phyloP scores from a whole-genome alignment of 2,329 filamentous ascomycete species.

The Botrytis tulipae region DNA sequence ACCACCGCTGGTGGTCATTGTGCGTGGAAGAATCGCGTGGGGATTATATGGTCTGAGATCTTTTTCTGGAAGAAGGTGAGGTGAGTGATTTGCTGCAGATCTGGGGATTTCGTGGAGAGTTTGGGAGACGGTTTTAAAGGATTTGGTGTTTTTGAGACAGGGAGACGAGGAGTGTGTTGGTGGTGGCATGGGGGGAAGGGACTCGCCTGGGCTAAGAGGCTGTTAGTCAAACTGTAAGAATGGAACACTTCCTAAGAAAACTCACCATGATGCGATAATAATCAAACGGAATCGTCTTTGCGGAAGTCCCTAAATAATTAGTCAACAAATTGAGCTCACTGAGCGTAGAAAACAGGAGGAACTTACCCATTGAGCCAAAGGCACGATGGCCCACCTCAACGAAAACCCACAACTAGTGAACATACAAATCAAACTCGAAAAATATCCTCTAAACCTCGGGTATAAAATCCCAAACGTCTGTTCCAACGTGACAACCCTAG shows the following conservation, averaged over 20 bases:
- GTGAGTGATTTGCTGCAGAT: conserved; percentile 42
- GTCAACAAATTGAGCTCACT: neutral
- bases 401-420: conserved; percentile 67
- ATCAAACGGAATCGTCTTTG: conserved; percentile 46
- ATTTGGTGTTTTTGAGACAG: conserved; percentile 23
- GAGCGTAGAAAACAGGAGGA: neutral
- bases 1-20: conserved; percentile 64
- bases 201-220: conserved; percentile 61
- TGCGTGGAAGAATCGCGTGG: conserved; percentile 49
- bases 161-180: conserved; percentile 54
- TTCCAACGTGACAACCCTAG: conserved; percentile 73
- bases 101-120: conserved; percentile 35
- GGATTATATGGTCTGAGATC: conserved; percentile 45
- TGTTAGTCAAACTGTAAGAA: conserved; percentile 9
- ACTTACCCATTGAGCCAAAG: conserved; percentile 47
- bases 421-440: conserved; percentile 59
- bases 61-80: conserved; percentile 23
- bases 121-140: conserved; percentile 45
- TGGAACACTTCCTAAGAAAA: neutral
- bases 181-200: conserved; percentile 62
- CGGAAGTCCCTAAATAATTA: conserved; percentile 27
- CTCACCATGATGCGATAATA: conserved; percentile 51
- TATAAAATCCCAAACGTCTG: conserved; percentile 70
- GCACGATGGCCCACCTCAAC: conserved; percentile 64
- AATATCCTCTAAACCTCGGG: conserved; percentile 52